phyloP scores from a whole-genome alignment of 2,329 filamentous ascomycete species.

The Aspergillus texensis region DNA sequence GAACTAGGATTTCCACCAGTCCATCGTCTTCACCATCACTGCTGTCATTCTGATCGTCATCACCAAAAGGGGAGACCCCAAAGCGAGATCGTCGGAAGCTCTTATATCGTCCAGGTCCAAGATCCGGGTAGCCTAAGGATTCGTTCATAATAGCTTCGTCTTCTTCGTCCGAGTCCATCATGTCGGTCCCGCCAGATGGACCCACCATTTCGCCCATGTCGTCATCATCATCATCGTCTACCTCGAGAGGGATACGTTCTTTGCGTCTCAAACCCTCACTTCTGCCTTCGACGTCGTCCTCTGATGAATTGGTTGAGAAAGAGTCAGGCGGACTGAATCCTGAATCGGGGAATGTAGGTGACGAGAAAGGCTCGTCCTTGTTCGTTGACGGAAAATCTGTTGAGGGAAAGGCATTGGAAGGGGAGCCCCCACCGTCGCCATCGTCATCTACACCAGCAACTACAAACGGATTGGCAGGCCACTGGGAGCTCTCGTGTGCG shows the following conservation, averaged over 20 bases:
- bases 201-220: conserved; percentile 54
- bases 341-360: conserved; percentile 40
- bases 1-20: conserved; percentile 50
- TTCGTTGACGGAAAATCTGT: conserved; percentile 33
- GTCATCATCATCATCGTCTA: conserved; percentile 56
- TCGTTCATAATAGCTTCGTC: conserved; percentile 61
- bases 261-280: conserved; percentile 43
- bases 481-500: conserved; percentile 26
- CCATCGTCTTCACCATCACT: conserved; percentile 48
- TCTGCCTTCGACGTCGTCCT: conserved; percentile 42
- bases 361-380: conserved; percentile 32
- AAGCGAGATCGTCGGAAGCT: conserved; percentile 46
- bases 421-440: conserved; percentile 24
- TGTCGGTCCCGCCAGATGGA: conserved; percentile 46
- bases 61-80: conserved; percentile 36
- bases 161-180: conserved; percentile 55
- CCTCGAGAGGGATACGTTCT: conserved; percentile 58
- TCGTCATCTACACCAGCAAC: conserved; percentile 42
- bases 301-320: conserved; percentile 45
- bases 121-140: conserved; percentile 70
- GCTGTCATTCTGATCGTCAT: conserved; percentile 48
- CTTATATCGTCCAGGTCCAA: conserved; percentile 47
- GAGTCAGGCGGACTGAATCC: conserved; percentile 44
- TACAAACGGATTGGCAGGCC: conserved; percentile 42
- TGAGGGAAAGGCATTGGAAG: conserved; percentile 31